Evolutionary conservation across 2,329 filamentous ascomycete genomes (phyloP).

Genomic region (Talaromyces sp.): DNA sequence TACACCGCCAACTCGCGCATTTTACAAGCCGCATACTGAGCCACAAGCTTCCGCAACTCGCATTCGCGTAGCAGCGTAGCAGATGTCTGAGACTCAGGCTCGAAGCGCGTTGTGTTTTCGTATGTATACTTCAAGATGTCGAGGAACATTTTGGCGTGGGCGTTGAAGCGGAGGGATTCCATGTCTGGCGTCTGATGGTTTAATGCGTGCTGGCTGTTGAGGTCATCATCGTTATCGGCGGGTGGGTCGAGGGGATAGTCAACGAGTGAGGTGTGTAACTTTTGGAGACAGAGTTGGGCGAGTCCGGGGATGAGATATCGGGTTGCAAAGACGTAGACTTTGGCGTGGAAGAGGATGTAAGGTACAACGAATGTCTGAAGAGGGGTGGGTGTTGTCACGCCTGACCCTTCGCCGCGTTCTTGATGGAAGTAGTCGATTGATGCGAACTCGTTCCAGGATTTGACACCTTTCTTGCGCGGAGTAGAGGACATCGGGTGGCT

Average conservation of each 20-base stretch:
- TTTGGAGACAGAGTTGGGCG: conserved; percentile 41
- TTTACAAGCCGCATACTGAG: conserved; percentile 43
- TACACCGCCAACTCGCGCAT: conserved; percentile 40
- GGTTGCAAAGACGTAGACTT: conserved; percentile 45
- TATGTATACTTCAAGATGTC: conserved; percentile 42
- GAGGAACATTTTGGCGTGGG: conserved; percentile 37
- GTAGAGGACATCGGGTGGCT: conserved; percentile 33
- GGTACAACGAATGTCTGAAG: conserved; percentile 29
- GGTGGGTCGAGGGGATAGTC: conserved; percentile 30
- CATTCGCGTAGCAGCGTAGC: conserved; percentile 41
- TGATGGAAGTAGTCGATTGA: conserved; percentile 37
- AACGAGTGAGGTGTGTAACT: conserved; percentile 40
- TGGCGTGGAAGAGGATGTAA: conserved; percentile 45
- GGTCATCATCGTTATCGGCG: conserved; percentile 23
- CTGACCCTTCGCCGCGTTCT: background rate
- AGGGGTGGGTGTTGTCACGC: conserved; percentile 5
- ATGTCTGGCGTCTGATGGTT: background rate
- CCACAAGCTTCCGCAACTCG: conserved; percentile 41
- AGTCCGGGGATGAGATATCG: conserved; percentile 43
- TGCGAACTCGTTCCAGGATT: conserved; percentile 41
- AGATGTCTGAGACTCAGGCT: conserved; percentile 38
- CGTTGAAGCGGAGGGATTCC: conserved; percentile 27
- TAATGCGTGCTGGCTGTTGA: background rate
- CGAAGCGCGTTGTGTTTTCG: conserved; percentile 40
- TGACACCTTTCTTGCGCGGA: conserved; percentile 33